These are phyloP conservation scores for Fusarium lyarnte DNA, from an alignment of 2,329 filamentous ascomycete species.

Conservation along the genomic window DNA sequence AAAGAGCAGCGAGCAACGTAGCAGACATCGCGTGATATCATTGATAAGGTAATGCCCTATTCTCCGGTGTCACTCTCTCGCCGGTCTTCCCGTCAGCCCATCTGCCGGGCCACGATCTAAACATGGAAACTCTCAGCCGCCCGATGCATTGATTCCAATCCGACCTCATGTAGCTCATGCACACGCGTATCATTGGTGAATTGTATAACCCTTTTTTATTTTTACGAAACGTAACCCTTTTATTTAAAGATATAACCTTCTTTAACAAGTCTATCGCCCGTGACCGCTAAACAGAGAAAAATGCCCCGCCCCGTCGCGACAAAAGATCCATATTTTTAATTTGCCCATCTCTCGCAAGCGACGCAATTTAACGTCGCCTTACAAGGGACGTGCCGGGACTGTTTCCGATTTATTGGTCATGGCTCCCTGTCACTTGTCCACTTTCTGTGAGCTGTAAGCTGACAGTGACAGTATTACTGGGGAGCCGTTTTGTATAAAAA, in stretches of 20 bases:
- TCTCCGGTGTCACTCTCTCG: background rate
- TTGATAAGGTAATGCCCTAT: background rate
- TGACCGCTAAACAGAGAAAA: background rate
- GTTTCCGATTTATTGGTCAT: slow-evolving; percentile 26
- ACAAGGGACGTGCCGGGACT: slow-evolving; percentile 11
- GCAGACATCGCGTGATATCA: background rate
- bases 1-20: background rate
- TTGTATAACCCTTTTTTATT: too few species aligned
- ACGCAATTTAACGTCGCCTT: slow-evolving; percentile 24
- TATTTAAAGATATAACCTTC: background rate
- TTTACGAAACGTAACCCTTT: background rate
- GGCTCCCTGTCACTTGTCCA: background rate
- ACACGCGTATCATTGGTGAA: background rate
- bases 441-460: background rate
- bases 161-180: background rate
- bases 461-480: background rate
- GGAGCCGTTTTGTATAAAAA: background rate
- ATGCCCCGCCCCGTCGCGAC: background rate
- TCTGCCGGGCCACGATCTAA: background rate
- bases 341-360: background rate
- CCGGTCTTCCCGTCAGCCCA: slow-evolving; percentile 16
- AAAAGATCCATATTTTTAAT: slow-evolving; percentile 13
- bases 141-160: background rate
- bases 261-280: background rate
- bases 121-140: background rate